Evolutionary conservation across 2,329 filamentous ascomycete genomes (phyloP).

Genomic region (Exophiala lecanii-corni): DNA sequence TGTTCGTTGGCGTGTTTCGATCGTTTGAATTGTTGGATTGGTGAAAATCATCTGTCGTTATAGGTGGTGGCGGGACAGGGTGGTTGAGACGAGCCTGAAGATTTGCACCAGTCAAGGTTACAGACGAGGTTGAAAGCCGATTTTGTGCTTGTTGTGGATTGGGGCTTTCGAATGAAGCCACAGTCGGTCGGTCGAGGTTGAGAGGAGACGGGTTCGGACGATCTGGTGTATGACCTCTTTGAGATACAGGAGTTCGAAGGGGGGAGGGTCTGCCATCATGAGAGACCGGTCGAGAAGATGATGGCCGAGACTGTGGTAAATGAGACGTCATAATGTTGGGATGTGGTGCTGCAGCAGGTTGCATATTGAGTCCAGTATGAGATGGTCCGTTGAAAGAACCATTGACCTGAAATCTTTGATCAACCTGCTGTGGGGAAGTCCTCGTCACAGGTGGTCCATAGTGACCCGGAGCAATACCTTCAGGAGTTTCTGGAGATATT

Average conservation of each 20-base stretch:
- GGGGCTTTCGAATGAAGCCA: neutral
- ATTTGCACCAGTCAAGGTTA: slow-evolving; percentile 29
- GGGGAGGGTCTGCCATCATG: slow-evolving; percentile 16
- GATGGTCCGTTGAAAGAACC: neutral
- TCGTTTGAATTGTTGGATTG: neutral
- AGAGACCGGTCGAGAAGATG: slow-evolving; percentile 17
- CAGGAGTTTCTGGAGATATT: slow-evolving; percentile 5
- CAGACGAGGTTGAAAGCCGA: slow-evolving; percentile 7
- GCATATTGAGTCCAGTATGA: neutral
- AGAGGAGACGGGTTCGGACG: slow-evolving; percentile 9
- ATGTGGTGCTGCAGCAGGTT: too few relatives aligned
- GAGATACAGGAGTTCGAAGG: slow-evolving; percentile 12
- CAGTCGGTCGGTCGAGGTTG: slow-evolving; percentile 5
- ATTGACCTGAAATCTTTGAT: neutral
- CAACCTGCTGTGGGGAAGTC: neutral
- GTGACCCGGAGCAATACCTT: neutral
- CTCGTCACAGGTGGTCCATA: slow-evolving; percentile 2
- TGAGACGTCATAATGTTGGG: too few relatives aligned
- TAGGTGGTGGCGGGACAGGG: slow-evolving; percentile 29
- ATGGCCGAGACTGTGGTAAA: neutral
- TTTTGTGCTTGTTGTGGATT: slow-evolving; percentile 4
- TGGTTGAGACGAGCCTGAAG: slow-evolving; percentile 31
- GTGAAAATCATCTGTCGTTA: slow-evolving; percentile 1
- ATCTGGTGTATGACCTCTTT: slow-evolving; percentile 8
- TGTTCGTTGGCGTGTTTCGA: neutral